These are phyloP conservation scores for Thalassiosira exigua DNA, from an alignment of 352 stramenopile genomes.

Conservation along the genomic window DNA sequence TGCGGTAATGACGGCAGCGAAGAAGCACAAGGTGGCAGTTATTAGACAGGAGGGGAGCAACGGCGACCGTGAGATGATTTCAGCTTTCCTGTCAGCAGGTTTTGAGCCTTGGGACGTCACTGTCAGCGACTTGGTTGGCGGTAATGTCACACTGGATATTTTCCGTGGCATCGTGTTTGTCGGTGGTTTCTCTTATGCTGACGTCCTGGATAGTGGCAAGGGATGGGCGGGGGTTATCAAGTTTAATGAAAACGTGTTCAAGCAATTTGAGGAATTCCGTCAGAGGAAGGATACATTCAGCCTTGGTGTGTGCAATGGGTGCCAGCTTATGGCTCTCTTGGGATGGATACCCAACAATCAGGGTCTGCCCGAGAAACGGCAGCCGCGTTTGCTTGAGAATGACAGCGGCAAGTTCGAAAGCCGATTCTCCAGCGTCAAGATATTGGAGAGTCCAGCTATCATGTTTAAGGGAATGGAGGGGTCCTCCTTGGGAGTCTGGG, in stretches of 20 bases:
- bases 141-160: conserved; percentile 90
- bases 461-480: conserved; percentile 98
- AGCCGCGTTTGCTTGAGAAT: conserved; percentile 98
- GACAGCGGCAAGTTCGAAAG: conserved; percentile 96
- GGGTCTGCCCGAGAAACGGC: conserved; percentile 77
- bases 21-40: conserved; percentile 94
- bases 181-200: conserved; percentile 98
- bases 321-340: conserved; percentile 99
- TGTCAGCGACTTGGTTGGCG: conserved; percentile 94
- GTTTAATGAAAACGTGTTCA: conserved; percentile 94
- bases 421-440: conserved; percentile 95
- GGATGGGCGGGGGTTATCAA: conserved; percentile 98
- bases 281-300: conserved; percentile 97
- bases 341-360: conserved; percentile 92
- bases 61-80: conserved; percentile 98
- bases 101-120: conserved; percentile 99
- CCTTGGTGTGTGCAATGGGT: conserved; percentile 99
- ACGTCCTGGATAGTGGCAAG: conserved; percentile 98
- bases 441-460: conserved; percentile 93
- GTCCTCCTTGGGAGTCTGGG: conserved; percentile 96
- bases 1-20: conserved; percentile 83
- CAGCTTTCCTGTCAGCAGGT: conserved; percentile 95
- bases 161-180: conserved; percentile 98
- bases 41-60: conserved; percentile 99
- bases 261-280: conserved; percentile 97